These are phyloP conservation scores for Collybiopsis confluens DNA, from an alignment of 768 basidiomycete species.

Conservation along the genomic window DNA sequence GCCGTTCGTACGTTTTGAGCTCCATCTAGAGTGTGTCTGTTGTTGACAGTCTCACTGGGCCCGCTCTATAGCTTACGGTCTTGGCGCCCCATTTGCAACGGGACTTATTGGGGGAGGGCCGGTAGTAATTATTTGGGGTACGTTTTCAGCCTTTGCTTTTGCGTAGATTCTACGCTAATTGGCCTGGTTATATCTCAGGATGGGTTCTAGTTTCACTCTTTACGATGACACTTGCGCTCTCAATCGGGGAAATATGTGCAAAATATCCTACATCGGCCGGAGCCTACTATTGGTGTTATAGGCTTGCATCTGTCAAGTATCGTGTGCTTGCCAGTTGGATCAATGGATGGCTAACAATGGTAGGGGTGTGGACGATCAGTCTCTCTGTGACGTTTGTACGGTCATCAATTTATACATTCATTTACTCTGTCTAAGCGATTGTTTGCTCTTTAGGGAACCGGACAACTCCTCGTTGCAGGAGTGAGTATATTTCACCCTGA, in stretches of 20 bases:
- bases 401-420: not conserved
- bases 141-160: conserved; percentile 5
- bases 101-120: conserved; percentile 53
- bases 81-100: conserved; percentile 53
- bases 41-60: not conserved
- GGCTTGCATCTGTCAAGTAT: conserved; percentile 48
- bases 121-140: conserved; percentile 56
- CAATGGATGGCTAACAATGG: conserved; percentile 65
- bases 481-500: conserved; percentile 53
- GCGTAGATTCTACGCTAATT: not conserved
- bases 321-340: conserved; percentile 58
- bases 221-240: conserved; percentile 45
- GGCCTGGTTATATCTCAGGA: conserved; percentile 21
- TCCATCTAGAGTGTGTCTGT: not conserved
- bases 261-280: conserved; percentile 61
- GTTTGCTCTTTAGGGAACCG: conserved; percentile 38
- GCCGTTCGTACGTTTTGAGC: conserved; percentile 57
- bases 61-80: conserved; percentile 43
- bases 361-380: conserved; percentile 66
- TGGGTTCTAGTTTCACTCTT: conserved; percentile 49
- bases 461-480: conserved; percentile 59
- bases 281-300: conserved; percentile 65
- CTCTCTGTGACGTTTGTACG: conserved; percentile 60
- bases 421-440: not conserved
- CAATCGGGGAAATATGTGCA: conserved; percentile 55